Base-by-base conservation (phyloP, 768 basidiomycete species). In the Mycena venus region DNA sequence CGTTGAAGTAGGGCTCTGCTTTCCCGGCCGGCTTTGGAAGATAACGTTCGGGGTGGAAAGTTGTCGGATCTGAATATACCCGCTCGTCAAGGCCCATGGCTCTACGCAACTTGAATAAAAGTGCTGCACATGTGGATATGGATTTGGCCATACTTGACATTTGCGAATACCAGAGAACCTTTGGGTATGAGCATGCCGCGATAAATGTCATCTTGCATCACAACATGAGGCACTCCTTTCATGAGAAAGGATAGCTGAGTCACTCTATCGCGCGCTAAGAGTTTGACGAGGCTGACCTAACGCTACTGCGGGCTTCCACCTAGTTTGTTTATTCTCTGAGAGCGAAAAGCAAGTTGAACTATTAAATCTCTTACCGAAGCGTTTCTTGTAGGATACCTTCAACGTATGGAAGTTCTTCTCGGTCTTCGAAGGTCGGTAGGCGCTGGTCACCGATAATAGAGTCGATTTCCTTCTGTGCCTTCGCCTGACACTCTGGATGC, bases 141-240 rank as follows among this genome's bases (percentile, higher is more conserved):
- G n/a, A n/a, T n/a, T n/a, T n/a, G n/a, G n/a, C n/a, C n/a, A n/a
- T n/a, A 79, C 81, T 71, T 74, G 34, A 75, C 51, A 70, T 82
- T 82, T 4, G 80, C 72, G 47, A 81, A 76, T 42, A 82, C 69
- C 1, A 79, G 47, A 8, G 81, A 67, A 8, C 79, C 80, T 36
- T 75, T 78, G 5, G 84, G 85, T 32, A 87, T 86, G 74, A 78
- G 61, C 71, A 84, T 82, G 1, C 84, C 84, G 5, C 77, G 69
- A 67, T 86, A 86, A 2, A 81, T 72, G 70, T 85, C 83, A 21
- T 86, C 85, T 21, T 82, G 78, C 8, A 63, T 76, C 3, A 78
- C 69, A 6, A 73, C 61, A 74, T 85, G 85, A 12, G 82, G 83
- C 4, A 84, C 25, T 23, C 82, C 85, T 81, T n/a, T n/a, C n/a